phyloP scores from a whole-genome alignment of 345 rosid genomes.

The Diplotaxis tenuifolia region DNA sequence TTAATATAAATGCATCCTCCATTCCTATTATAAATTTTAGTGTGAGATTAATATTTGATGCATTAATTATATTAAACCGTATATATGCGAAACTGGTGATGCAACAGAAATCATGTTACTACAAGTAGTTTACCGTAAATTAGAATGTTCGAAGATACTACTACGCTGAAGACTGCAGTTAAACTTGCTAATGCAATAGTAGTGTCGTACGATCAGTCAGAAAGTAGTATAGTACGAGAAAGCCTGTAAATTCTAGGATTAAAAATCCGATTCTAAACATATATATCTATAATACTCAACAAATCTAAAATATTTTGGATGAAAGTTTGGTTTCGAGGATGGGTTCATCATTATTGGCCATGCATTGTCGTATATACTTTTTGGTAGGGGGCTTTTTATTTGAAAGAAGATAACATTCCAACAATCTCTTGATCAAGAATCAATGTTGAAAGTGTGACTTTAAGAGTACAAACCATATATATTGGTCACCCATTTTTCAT shows the following conservation, averaged over 20 bases:
- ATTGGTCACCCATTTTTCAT: slow-evolving; percentile 17
- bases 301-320: background rate
- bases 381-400: slow-evolving; percentile 28
- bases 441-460: slow-evolving; percentile 32
- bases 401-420: slow-evolving; percentile 34
- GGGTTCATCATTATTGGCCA: slow-evolving; percentile 28
- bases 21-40: background rate
- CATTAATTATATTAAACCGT: background rate
- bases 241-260: background rate
- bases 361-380: slow-evolving; percentile 28
- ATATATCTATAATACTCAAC: background rate
- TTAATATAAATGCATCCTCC: background rate
- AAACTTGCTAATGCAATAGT: background rate
- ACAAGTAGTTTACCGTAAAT: background rate
- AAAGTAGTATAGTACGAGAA: background rate
- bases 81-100: background rate
- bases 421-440: slow-evolving; percentile 29
- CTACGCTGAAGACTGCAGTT: background rate
- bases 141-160: background rate
- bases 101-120: background rate
- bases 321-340: slow-evolving; percentile 16
- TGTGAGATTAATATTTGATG: background rate
- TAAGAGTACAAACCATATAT: slow-evolving; percentile 12
- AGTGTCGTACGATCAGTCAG: background rate
- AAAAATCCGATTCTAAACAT: background rate